Conservation (phyloP, 148 eudicot genomes). For the Cornus controversa region DNA sequence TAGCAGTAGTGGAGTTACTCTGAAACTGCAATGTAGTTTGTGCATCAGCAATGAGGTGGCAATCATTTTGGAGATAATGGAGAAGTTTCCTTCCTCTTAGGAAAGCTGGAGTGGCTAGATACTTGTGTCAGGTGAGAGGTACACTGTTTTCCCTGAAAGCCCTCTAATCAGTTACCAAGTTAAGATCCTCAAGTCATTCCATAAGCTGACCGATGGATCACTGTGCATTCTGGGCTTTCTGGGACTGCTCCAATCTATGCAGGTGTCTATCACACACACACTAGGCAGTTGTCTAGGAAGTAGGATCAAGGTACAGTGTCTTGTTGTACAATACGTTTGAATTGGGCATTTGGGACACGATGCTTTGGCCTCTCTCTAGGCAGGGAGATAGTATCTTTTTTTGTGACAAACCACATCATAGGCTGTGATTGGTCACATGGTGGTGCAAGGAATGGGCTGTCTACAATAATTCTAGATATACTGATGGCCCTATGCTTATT, state of each 20-base stretch:
- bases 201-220: too few relatives aligned
- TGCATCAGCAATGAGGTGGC: neutral
- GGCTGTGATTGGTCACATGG: too few relatives aligned
- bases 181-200: neutral
- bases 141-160: neutral
- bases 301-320: too few relatives aligned
- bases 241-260: neutral
- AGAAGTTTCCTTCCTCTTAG: neutral
- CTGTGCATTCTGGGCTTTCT: too few relatives aligned
- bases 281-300: neutral
- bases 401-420: too few relatives aligned
- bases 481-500: too few relatives aligned
- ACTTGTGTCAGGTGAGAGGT: too few relatives aligned
- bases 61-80: neutral
- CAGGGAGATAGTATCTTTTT: too few relatives aligned
- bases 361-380: neutral
- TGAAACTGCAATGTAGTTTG: too few relatives aligned
- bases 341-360: neutral
- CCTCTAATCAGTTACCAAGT: neutral
- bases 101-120: neutral
- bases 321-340: neutral
- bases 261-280: neutral
- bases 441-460: neutral
- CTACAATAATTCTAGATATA: neutral
- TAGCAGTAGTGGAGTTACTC: too few relatives aligned